Conservation (phyloP, 805 yeast species). For the Nakazawaea laoshanensis region DNA sequence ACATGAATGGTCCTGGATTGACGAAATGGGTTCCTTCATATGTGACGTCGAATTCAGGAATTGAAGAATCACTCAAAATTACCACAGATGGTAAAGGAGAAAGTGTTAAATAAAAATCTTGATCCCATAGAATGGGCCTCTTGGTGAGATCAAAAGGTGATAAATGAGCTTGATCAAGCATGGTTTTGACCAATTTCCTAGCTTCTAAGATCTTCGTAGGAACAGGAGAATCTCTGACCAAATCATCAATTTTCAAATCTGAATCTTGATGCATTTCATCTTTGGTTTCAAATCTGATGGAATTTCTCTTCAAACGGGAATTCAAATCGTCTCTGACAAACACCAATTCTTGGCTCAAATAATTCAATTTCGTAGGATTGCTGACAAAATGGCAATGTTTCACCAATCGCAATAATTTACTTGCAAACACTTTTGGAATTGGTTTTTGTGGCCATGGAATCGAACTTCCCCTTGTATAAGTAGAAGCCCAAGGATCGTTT, state of each 20-base stretch:
- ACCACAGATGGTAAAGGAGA: slow-evolving; percentile 70
- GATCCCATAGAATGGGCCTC: slow-evolving; percentile 61
- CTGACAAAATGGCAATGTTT: slow-evolving; percentile 51
- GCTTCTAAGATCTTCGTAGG: slow-evolving; percentile 48
- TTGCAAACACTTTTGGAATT: slow-evolving; percentile 66
- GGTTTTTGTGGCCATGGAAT: slow-evolving; percentile 64
- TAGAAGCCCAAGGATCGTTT: slow-evolving; percentile 89
- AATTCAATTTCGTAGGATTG: slow-evolving; percentile 74
- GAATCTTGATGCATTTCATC: slow-evolving; percentile 18
- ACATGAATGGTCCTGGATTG: slow-evolving; percentile 55
- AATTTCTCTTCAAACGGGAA: slow-evolving; percentile 62
- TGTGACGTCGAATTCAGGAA: slow-evolving; percentile 64
- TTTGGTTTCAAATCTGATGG: slow-evolving; percentile 36
- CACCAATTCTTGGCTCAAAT: slow-evolving; percentile 77
- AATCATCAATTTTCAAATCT: slow-evolving; percentile 14
- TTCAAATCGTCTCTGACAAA: slow-evolving; percentile 67
- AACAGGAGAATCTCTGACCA: slow-evolving; percentile 16
- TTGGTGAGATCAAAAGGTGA: slow-evolving; percentile 65
- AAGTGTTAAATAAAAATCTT: slow-evolving; percentile 60
- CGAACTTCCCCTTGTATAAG: slow-evolving; percentile 51
- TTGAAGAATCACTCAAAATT: slow-evolving; percentile 61
- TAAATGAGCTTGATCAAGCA: slow-evolving; percentile 80
- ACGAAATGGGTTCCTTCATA: slow-evolving; percentile 78
- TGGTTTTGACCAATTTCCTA: slow-evolving; percentile 65
- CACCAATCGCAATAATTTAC: slow-evolving; percentile 51